Evolutionary conservation across 75 land plant species (phyloP).

Genomic region (Cunninghamia lanceolata): DNA sequence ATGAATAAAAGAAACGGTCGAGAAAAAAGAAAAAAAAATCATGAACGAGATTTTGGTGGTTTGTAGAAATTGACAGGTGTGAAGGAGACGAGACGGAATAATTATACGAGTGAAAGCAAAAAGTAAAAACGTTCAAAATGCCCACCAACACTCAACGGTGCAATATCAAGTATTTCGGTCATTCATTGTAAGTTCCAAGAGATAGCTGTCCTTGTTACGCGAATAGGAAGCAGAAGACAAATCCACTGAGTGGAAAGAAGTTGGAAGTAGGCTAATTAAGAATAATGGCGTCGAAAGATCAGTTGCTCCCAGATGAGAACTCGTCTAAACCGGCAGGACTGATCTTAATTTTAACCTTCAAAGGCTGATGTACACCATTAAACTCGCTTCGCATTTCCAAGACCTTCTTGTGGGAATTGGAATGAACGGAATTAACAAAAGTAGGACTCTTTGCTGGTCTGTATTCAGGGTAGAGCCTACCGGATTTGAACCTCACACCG

Average conservation of each 20-base stretch:
- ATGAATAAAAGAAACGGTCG: no score
- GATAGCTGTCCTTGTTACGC: neutral
- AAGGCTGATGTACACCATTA: neutral
- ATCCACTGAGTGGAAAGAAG: neutral
- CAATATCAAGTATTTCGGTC: no score
- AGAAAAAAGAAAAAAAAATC: no score
- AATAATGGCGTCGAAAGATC: neutral
- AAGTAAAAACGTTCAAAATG: neutral
- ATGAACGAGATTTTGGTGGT: neutral
- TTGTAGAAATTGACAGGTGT: neutral
- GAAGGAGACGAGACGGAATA: neutral
- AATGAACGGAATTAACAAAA: conserved; percentile 52
- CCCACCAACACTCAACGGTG: neutral
- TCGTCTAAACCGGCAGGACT: neutral
- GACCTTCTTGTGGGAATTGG: conserved; percentile 75
- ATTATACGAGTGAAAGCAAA: neutral
- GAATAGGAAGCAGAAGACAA: neutral
- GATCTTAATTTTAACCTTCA: neutral
- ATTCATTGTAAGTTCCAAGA: no score
- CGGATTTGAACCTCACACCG: conserved; percentile 74
- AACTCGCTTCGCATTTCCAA: conserved; percentile 45
- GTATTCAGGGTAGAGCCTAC: conserved; percentile 69
- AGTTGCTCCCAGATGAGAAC: neutral
- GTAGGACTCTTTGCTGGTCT: conserved; percentile 75
- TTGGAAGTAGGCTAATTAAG: neutral